A percentile compares a stretch with the other conserved stretches of the same genome.
phyloP scores from a whole-genome alignment of 2,329 filamentous ascomycete species.

The Ploettnerulaceae sp. region DNA sequence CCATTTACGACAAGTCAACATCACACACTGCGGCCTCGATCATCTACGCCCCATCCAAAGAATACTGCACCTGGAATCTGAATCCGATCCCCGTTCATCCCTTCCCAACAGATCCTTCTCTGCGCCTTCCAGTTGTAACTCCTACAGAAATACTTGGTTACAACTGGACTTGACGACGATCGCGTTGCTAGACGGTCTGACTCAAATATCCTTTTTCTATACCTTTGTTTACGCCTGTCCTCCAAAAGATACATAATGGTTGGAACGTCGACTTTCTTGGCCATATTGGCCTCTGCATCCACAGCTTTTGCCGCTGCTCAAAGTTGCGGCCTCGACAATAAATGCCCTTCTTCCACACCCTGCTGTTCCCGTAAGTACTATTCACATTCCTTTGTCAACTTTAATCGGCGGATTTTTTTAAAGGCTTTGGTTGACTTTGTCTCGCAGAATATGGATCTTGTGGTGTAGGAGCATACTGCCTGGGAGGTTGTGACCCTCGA shows the following conservation, averaged over 20 bases:
- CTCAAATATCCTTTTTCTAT: neutral
- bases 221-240: neutral
- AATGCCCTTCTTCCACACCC: slow-evolving; percentile 68
- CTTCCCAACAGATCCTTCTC: slow-evolving; percentile 5
- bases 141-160: no score
- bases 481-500: slow-evolving; percentile 89
- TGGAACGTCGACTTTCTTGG: slow-evolving; percentile 25
- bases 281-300: slow-evolving; percentile 26
- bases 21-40: neutral
- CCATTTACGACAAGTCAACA: neutral
- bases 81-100: neutral
- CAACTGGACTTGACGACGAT: no score
- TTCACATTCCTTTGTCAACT: no score
- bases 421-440: neutral
- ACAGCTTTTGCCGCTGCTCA: slow-evolving; percentile 21
- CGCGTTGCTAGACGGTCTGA: slow-evolving; percentile 14
- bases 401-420: no score
- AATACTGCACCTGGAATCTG: neutral
- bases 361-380: slow-evolving; percentile 73
- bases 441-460: slow-evolving; percentile 81
- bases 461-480: slow-evolving; percentile 88
- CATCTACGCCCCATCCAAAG: neutral
- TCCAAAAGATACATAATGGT: slow-evolving; percentile 29
- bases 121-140: slow-evolving; percentile 10
- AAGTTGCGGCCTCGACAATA: slow-evolving; percentile 46